A percentile compares a stretch with the other conserved stretches of the same genome.
These are phyloP conservation scores for Vinca minor DNA, from an alignment of 257 asterid genomes.

Conservation along the genomic window DNA sequence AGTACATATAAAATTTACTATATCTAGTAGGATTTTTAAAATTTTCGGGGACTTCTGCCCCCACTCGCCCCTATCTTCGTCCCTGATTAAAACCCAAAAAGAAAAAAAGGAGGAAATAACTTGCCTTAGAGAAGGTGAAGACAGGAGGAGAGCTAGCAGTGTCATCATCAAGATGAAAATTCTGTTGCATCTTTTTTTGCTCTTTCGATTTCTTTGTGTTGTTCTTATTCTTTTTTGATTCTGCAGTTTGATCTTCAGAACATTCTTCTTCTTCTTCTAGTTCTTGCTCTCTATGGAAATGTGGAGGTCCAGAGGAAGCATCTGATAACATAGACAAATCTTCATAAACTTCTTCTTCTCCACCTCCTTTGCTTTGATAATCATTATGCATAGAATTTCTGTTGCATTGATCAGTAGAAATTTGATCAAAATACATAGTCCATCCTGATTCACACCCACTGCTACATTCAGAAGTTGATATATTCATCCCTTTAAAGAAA, in stretches of 20 bases:
- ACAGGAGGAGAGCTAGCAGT: conserved; percentile 85
- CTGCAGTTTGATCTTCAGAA: too few relatives aligned
- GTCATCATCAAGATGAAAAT: conserved; percentile 66
- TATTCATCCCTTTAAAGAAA: too few relatives aligned
- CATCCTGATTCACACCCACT: conserved; percentile 93
- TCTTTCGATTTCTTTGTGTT: conserved; percentile 23
- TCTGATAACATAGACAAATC: conserved; percentile 84
- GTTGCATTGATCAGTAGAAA: conserved; percentile 26
- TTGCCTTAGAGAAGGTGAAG: conserved; percentile 46
- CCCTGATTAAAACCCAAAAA: too few relatives aligned
- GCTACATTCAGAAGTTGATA: conserved; percentile 58
- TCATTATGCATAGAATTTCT: conserved; percentile 13
- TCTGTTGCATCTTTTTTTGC: conserved; percentile 21
- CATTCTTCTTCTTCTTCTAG: conserved; percentile 21
- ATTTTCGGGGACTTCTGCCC: too few relatives aligned
- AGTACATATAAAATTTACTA: too few relatives aligned
- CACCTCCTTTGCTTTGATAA: conserved; percentile 21
- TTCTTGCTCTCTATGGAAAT: conserved; percentile 23
- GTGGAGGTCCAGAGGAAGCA: conserved; percentile 96
- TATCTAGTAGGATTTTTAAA: not conserved
- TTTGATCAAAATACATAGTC: conserved; percentile 76
- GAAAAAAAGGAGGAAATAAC: too few relatives aligned
- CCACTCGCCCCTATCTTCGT: too few relatives aligned
- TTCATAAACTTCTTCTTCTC: conserved; percentile 35
- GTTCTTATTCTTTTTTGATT: conserved; percentile 20